These are phyloP conservation scores for Zygoascus meyerae DNA, from an alignment of 1,139 yeast species.

Conservation along the genomic window DNA sequence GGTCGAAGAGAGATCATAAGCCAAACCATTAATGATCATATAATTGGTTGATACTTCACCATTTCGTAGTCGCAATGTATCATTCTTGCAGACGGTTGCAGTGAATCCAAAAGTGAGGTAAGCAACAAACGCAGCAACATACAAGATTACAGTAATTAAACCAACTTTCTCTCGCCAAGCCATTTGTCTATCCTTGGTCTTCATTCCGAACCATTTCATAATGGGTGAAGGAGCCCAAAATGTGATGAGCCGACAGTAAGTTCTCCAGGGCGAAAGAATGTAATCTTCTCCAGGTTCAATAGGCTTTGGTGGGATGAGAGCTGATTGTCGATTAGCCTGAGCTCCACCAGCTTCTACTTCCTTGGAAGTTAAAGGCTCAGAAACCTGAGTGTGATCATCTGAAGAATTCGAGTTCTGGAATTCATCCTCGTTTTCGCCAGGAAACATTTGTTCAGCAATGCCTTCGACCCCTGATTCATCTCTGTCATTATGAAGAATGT, in stretches of 20 bases:
- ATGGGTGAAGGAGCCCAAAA: conserved; percentile 89
- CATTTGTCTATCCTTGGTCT: conserved; percentile 72
- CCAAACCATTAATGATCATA: conserved; percentile 74
- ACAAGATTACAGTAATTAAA: conserved; percentile 65
- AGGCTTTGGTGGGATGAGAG: neutral
- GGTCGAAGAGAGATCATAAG: conserved; percentile 65
- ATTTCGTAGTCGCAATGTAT: conserved; percentile 49
- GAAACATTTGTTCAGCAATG: conserved; percentile 15
- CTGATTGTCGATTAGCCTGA: neutral
- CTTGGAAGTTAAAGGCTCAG: neutral
- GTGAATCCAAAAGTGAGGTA: conserved; percentile 91
- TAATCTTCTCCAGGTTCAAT: conserved; percentile 17
- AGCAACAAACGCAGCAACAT: conserved; percentile 74
- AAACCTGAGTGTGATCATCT: conserved; percentile 7
- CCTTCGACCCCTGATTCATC: conserved; percentile 9
- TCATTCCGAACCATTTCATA: conserved; percentile 67
- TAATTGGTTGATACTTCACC: conserved; percentile 55
- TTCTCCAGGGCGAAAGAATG: conserved; percentile 62
- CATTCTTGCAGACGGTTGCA: conserved; percentile 63
- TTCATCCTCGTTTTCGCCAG: conserved; percentile 14
- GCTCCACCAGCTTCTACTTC: neutral
- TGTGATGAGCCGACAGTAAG: conserved; percentile 72
- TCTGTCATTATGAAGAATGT: conserved; percentile 7
- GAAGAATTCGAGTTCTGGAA: neutral
- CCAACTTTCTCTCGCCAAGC: conserved; percentile 98